Evolutionary conservation across 306 rosid genomes (phyloP).

Genomic region (Chamaecrista fasciculata): DNA sequence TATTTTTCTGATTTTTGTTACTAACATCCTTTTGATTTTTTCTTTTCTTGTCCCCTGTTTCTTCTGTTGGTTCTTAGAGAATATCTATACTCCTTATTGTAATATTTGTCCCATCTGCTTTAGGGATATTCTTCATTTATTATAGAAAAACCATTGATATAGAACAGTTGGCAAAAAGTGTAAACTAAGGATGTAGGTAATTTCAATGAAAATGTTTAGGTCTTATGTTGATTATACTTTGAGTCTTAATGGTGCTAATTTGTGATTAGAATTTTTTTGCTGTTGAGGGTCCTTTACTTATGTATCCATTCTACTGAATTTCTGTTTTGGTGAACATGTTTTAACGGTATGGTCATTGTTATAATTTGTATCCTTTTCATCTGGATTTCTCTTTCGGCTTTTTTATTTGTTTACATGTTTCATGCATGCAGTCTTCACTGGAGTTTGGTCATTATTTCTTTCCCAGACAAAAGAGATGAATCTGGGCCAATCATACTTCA

Average conservation of each 20-base stretch:
- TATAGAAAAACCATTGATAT: not conserved
- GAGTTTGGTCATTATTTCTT: constrained; percentile 94
- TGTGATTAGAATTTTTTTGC: not conserved
- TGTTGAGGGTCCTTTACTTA: not conserved
- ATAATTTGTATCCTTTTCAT: not conserved
- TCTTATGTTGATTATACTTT: not conserved
- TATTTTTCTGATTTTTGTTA: not conserved
- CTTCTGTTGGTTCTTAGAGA: not conserved
- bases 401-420: constrained; percentile 36
- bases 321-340: not conserved
- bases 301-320: constrained; percentile 7
- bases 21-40: not conserved
- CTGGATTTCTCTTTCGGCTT: constrained; percentile 13
- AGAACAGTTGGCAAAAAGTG: not conserved
- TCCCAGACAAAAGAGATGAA: constrained; percentile 79
- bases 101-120: not conserved
- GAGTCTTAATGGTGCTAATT: not conserved
- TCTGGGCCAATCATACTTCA: constrained; percentile 92
- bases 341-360: not conserved
- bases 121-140: not conserved
- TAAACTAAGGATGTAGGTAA: not conserved
- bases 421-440: constrained; percentile 67
- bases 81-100: not conserved
- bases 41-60: not conserved
- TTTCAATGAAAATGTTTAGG: not conserved